phyloP scores from a whole-genome alignment of 163 green algal genomes.

The Chlamydomonas reinhardtii region DNA sequence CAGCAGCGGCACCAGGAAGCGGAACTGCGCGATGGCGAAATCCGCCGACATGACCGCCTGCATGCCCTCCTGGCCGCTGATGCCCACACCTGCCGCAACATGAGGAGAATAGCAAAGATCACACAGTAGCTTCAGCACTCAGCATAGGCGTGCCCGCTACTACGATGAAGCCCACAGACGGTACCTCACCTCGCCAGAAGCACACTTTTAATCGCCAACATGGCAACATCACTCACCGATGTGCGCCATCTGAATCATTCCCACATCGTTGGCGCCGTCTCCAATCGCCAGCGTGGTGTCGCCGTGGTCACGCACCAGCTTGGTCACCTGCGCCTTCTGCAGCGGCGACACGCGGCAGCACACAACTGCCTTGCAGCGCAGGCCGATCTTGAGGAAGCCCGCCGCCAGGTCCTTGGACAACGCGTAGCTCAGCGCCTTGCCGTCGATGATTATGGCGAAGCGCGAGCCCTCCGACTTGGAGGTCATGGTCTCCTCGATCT shows the following conservation, averaged over 20 bases:
- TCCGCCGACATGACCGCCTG: slow-evolving; percentile 83
- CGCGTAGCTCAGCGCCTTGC: slow-evolving; percentile 83
- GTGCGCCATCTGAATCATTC: slow-evolving; percentile 91
- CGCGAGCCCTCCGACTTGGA: slow-evolving; percentile 50
- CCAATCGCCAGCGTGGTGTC: slow-evolving; percentile 86
- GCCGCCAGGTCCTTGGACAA: slow-evolving; percentile 59
- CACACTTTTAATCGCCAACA: no score
- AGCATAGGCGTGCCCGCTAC: no score
- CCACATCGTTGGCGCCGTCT: slow-evolving; percentile 92
- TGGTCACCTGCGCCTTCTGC: slow-evolving; percentile 89
- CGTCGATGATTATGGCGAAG: slow-evolving; percentile 91
- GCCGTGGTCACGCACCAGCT: slow-evolving; percentile 81
- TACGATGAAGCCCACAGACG: no score
- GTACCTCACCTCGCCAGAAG: no score
- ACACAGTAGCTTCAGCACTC: no score
- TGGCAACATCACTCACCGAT: slow-evolving; percentile 67
- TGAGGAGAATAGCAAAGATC: background rate
- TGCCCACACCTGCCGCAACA: slow-evolving; percentile 78
- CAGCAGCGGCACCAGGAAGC: slow-evolving; percentile 86
- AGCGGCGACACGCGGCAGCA: slow-evolving; percentile 89
- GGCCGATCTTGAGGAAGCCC: slow-evolving; percentile 68
- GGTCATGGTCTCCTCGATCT: slow-evolving; percentile 73
- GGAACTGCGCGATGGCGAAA: slow-evolving; percentile 90
- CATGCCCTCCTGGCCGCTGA: slow-evolving; percentile 88
- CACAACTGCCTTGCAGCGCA: slow-evolving; percentile 77